Conservation (phyloP, 139 green algal genomes). For the Cymbomonas tetramitiformis region DNA sequence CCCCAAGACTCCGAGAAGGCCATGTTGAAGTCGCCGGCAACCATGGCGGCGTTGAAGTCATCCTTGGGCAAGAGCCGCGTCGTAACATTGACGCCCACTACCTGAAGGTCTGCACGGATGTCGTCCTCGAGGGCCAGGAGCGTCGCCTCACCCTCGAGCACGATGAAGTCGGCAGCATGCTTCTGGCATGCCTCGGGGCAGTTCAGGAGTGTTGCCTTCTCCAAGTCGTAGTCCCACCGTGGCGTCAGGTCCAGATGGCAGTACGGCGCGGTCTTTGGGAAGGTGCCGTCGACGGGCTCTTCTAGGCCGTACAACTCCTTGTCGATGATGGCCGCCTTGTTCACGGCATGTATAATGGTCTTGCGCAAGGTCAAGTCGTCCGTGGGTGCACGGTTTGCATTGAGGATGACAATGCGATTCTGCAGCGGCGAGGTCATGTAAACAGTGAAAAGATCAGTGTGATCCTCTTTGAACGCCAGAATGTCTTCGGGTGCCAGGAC, state of each 20-base stretch:
- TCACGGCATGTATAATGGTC: slow-evolving; percentile 13
- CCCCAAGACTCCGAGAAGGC: slow-evolving; percentile 10
- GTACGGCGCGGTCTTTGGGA: slow-evolving; percentile 2
- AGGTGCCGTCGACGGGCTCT: too few species aligned
- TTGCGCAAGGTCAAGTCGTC: slow-evolving; percentile 6
- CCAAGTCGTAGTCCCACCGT: slow-evolving; percentile 13
- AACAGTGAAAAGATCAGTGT: slow-evolving; percentile 3
- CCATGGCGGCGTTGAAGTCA: slow-evolving; percentile 5
- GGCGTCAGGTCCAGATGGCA: slow-evolving; percentile 1
- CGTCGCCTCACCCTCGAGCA: background rate
- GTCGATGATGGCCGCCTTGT: slow-evolving; percentile 17
- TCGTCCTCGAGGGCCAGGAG: slow-evolving; percentile 6
- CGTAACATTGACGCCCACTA: slow-evolving; percentile 12
- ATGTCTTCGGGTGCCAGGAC: background rate
- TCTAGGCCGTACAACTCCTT: slow-evolving; percentile 9
- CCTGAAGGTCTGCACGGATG: slow-evolving; percentile 2
- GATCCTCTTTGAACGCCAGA: background rate
- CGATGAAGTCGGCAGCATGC: background rate
- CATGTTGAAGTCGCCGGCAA: slow-evolving; percentile 15
- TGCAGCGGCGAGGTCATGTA: background rate
- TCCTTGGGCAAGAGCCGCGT: slow-evolving; percentile 3
- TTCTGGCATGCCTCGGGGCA: too few species aligned
- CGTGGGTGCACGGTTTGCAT: slow-evolving; percentile 10
- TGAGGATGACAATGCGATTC: slow-evolving; percentile 13
- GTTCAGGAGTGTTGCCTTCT: slow-evolving; percentile 8